Evolutionary conservation across 108 stramenopile genomes (phyloP), one percentile per base, ranked within the genome.

Genomic region (Mayamaea pseudoterrestris): DNA sequence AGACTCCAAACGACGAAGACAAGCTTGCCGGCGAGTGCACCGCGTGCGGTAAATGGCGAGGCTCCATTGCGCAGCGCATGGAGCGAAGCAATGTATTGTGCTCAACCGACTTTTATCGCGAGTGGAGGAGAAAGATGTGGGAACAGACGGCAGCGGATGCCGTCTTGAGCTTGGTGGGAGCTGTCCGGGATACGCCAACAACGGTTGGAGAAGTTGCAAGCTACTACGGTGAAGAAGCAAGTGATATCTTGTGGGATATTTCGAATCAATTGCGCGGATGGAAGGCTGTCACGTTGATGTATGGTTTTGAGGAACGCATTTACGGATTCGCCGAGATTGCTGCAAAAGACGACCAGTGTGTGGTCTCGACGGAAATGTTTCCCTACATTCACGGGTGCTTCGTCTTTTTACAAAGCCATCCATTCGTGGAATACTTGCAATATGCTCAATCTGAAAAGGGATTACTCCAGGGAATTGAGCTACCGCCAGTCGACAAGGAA

Each of bases 121-220:
- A 88, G 45, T 88, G 81, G 81, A 61, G 80, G 53, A 65, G 86
- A 23, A 57, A 54, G 35, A 88, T 88, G 80, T 87, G 85, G 85
- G 85, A 87, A 47, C 58, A 79, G 18, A 72, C 57, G 30, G 39
- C 65, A 5, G 65, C 65, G 52, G 81, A 83, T 69, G 76, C 69
- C 41, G 65, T 79, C 5, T 80, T 73, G 35, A 66, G 80, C 56
- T 47, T 88, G 27, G 60, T 81, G 32, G 84, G 85, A 23, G 55
- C 61, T 23, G 80, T 88, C 5, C 71, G 86, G 2, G 55, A 69
- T 6, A 73, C 80, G 44, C 52, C 66, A 8, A 88, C 86, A n/a
- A 73, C 74, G 22, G 53, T 80, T 34, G 48, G 55, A 5, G 74
- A 88, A 28, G 86, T 88, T 12, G 78, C 81, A 18, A 63, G 62